These are phyloP conservation scores for Favolaschia claudopus DNA, from an alignment of 768 basidiomycete species.

Conservation along the genomic window DNA sequence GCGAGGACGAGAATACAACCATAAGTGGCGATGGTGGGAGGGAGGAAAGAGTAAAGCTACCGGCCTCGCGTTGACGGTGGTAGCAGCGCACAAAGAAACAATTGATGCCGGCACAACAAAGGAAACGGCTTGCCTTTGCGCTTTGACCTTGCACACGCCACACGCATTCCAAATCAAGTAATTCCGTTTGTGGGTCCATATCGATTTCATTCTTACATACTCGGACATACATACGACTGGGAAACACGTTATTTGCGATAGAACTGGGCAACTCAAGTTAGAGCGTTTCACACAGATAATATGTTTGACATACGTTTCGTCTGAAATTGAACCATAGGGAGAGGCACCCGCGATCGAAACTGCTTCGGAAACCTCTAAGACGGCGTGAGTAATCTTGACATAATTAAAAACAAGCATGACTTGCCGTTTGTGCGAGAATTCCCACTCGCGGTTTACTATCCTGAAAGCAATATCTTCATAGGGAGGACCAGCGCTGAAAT, in stretches of 20 bases:
- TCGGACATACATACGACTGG: conserved; percentile 14
- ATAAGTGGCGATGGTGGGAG: neutral
- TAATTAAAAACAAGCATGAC: conserved; percentile 15
- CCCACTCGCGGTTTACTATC: conserved; percentile 98
- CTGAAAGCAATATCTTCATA: conserved; percentile 99
- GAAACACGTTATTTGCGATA: conserved; percentile 71
- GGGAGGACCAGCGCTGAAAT: conserved; percentile 96
- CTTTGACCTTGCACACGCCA: neutral
- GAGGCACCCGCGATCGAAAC: conserved; percentile 95
- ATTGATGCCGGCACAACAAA: neutral
- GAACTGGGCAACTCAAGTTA: conserved; percentile 56
- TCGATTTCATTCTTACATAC: neutral
- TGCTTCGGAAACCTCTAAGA: conserved; percentile 90
- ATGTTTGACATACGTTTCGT: conserved; percentile 73
- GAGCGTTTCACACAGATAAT: conserved; percentile 18
- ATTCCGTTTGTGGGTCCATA: too few relatives aligned
- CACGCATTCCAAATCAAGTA: too few relatives aligned
- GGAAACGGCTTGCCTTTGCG: too few relatives aligned
- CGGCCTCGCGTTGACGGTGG: neutral
- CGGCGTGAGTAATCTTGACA: neutral
- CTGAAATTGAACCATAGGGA: conserved; percentile 98
- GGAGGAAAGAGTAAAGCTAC: neutral
- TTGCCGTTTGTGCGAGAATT: conserved; percentile 95
- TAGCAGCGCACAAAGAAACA: conserved; percentile 7
- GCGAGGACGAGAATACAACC: conserved; percentile 3